Evolutionary conservation across 2,329 filamentous ascomycete genomes (phyloP).

Genomic region (Sporothrix globosa): DNA sequence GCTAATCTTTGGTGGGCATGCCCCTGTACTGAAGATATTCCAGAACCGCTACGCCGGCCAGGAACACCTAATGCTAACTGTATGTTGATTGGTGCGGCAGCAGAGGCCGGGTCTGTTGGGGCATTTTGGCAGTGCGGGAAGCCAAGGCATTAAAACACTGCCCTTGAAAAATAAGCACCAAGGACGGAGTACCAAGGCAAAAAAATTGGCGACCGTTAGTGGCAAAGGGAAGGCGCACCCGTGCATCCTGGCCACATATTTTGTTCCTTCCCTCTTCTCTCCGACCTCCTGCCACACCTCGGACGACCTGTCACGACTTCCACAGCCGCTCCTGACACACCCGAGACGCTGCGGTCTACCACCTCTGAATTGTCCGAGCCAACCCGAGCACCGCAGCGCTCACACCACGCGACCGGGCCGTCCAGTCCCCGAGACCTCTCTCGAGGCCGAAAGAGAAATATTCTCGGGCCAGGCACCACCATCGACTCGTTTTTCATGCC

Average conservation of each 20-base stretch:
- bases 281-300: not conserved
- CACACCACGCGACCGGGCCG: slow-evolving; percentile 1
- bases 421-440: not conserved
- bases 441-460: not conserved
- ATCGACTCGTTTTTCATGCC: not conserved
- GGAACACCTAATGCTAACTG: slow-evolving; percentile 12
- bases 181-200: slow-evolving; percentile 5
- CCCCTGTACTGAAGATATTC: slow-evolving; percentile 19
- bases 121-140: not conserved
- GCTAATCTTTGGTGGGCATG: slow-evolving; percentile 1
- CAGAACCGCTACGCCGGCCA: slow-evolving; percentile 17
- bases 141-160: not conserved
- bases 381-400: slow-evolving; percentile 13
- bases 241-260: slow-evolving; percentile 15
- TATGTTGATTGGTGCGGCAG: slow-evolving; percentile 14
- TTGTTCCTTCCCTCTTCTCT: not conserved
- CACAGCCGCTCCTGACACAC: not conserved
- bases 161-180: not conserved
- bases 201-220: slow-evolving; percentile 3
- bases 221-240: slow-evolving; percentile 12
- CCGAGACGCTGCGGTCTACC: slow-evolving; percentile 2
- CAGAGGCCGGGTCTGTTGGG: slow-evolving; percentile 2
- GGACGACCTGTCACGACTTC: not conserved
- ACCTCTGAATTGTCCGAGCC: slow-evolving; percentile 25
- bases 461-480: not conserved